These are phyloP conservation scores for Capronia coronata DNA, from an alignment of 2,329 filamentous ascomycete species.

Conservation along the genomic window DNA sequence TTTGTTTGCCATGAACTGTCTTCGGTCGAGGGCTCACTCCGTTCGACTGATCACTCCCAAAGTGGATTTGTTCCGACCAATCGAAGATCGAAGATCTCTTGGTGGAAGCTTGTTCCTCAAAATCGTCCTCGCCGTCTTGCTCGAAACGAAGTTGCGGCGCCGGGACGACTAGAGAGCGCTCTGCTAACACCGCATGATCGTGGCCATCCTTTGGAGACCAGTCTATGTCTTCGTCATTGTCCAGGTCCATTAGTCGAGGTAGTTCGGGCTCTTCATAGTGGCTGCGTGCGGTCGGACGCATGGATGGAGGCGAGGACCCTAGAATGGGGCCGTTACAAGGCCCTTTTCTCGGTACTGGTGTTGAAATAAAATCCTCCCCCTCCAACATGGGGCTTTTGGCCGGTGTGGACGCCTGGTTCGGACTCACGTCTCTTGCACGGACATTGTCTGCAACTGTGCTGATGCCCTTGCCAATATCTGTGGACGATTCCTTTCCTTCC, in stretches of 20 bases:
- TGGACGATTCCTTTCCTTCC: not conserved
- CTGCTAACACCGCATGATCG: not conserved
- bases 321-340: constrained; percentile 8
- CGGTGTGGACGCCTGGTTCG: constrained; percentile 18
- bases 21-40: constrained; percentile 51
- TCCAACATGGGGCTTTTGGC: constrained; percentile 15
- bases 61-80: constrained; percentile 55
- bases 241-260: constrained; percentile 18
- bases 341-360: constrained; percentile 16
- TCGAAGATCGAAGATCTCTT: constrained; percentile 54
- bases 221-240: constrained; percentile 23
- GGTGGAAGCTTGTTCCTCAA: constrained; percentile 33
- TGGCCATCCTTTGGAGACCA: constrained; percentile 23
- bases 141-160: constrained; percentile 17
- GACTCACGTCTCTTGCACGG: constrained; percentile 8
- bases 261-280: constrained; percentile 18
- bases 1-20: constrained; percentile 60
- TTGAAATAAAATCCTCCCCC: constrained; percentile 18
- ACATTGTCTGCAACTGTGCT: constrained; percentile 12
- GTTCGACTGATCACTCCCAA: constrained; percentile 47
- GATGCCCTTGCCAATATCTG: constrained; percentile 21
- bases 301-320: constrained; percentile 18
- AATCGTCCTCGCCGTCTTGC: constrained; percentile 15
- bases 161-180: not conserved
- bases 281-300: constrained; percentile 4